Evolutionary conservation across 2,329 filamentous ascomycete genomes (phyloP).

Genomic region (Colletotrichum trifolii): DNA sequence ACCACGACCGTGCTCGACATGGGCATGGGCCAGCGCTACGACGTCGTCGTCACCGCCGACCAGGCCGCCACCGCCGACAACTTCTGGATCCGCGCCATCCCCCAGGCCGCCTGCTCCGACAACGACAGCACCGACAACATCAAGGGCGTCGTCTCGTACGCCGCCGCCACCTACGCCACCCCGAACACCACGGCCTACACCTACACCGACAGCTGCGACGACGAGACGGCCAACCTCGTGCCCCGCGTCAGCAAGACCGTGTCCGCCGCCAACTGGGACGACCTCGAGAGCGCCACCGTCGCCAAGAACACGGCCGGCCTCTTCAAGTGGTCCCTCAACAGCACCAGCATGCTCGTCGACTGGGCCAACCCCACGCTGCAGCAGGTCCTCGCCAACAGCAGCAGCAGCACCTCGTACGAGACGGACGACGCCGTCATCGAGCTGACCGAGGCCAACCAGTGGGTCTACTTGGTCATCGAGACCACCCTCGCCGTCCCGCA

Average conservation of each 20-base stretch:
- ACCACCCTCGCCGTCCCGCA: constrained; percentile 42
- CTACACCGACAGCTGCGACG: constrained; percentile 45
- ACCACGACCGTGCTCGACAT: constrained; percentile 61
- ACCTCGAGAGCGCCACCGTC: constrained; percentile 44
- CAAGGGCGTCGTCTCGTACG: constrained; percentile 60
- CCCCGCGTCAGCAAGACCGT: constrained; percentile 49
- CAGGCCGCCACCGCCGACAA: constrained; percentile 44
- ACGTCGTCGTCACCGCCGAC: constrained; percentile 58
- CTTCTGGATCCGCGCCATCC: constrained; percentile 62
- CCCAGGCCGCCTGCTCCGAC: constrained; percentile 52
- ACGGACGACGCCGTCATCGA: constrained; percentile 44
- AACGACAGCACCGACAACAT: constrained; percentile 56
- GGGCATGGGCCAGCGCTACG: constrained; percentile 60
- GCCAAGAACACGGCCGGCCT: constrained; percentile 44
- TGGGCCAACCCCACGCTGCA: constrained; percentile 45
- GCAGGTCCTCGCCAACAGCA: constrained; percentile 38
- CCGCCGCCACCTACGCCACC: constrained; percentile 39
- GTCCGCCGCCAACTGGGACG: constrained; percentile 41
- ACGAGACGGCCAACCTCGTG: constrained; percentile 48
- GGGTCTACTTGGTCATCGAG: constrained; percentile 46
- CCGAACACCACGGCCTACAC: constrained; percentile 35
- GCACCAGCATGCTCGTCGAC: constrained; percentile 45
- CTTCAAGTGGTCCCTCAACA: constrained; percentile 60
- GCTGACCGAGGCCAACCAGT: constrained; percentile 41
- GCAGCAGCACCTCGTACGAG: constrained; percentile 38